Percentiles rank a stretch among this genome's conserved stretches.
Evolutionary conservation across 345 rosid genomes (phyloP).

Genomic region (Ailanthus altissimus): DNA sequence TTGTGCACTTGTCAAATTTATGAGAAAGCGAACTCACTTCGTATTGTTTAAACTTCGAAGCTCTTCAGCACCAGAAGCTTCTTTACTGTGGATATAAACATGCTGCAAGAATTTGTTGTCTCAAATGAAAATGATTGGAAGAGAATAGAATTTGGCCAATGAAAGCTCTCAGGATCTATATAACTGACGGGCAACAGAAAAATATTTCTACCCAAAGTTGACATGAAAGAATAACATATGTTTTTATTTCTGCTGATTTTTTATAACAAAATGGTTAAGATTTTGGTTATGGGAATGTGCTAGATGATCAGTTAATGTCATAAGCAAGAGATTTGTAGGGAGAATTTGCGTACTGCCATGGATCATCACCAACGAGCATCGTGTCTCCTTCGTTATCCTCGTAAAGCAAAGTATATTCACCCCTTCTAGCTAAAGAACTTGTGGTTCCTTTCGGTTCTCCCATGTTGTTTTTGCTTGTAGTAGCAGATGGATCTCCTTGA

Average conservation of each 20-base stretch:
- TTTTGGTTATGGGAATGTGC: background rate
- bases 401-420: conserved; percentile 44
- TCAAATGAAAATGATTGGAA: conserved; percentile 4
- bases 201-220: no score
- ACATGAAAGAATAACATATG: no score
- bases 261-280: no score
- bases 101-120: conserved; percentile 33
- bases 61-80: conserved; percentile 50
- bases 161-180: no score
- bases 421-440: conserved; percentile 20
- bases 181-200: no score
- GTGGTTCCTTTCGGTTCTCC: conserved; percentile 4
- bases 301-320: background rate
- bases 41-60: conserved; percentile 20
- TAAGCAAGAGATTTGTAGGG: background rate
- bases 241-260: no score
- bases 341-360: conserved; percentile 43
- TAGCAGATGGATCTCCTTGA: conserved; percentile 22
- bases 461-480: background rate
- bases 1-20: background rate
- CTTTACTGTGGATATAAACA: conserved; percentile 49
- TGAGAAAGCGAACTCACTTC: conserved; percentile 26
- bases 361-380: conserved; percentile 54
- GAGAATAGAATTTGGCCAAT: background rate
- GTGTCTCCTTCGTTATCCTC: conserved; percentile 56